Evolutionary conservation across 495 filamentous ascomycete species (phyloP).

Genomic region (Aspergillus egyptiacus): DNA sequence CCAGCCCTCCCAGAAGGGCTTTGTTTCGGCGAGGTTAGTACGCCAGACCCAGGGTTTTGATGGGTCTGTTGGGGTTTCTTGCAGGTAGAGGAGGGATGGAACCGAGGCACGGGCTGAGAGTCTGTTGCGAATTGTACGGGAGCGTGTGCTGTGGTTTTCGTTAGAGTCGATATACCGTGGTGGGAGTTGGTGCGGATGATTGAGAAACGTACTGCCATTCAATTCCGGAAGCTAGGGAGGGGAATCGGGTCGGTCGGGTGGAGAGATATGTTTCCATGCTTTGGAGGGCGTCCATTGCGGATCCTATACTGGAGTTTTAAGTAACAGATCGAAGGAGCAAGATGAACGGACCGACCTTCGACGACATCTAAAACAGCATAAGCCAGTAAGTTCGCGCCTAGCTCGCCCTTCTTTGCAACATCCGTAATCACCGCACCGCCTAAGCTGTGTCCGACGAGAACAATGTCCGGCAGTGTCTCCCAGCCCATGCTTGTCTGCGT

Average conservation of each 20-base stretch:
- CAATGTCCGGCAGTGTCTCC: slow-evolving; percentile 62
- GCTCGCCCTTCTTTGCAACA: slow-evolving; percentile 57
- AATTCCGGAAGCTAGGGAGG: slow-evolving; percentile 67
- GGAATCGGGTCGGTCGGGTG: slow-evolving; percentile 74
- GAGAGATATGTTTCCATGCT: slow-evolving; percentile 90
- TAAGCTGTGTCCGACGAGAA: slow-evolving; percentile 90
- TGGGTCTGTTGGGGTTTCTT: slow-evolving; percentile 29
- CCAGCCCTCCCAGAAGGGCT: slow-evolving; percentile 93
- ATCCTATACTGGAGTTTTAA: slow-evolving; percentile 31
- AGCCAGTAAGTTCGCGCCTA: slow-evolving; percentile 67
- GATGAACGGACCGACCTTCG: slow-evolving; percentile 55
- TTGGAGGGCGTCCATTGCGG: slow-evolving; percentile 85
- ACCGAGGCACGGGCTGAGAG: slow-evolving; percentile 78
- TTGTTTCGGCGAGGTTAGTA: slow-evolving; percentile 76
- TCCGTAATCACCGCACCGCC: slow-evolving; percentile 94
- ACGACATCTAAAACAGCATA: slow-evolving; percentile 95
- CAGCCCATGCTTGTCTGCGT: slow-evolving; percentile 62
- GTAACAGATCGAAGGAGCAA: neutral
- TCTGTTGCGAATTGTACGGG: slow-evolving; percentile 80
- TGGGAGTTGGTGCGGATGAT: no score
- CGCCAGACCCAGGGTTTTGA: slow-evolving; percentile 67
- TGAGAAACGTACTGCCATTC: slow-evolving; percentile 73
- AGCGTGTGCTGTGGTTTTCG: slow-evolving; percentile 50
- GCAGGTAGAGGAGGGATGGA: slow-evolving; percentile 65
- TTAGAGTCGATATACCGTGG: slow-evolving; percentile 2